Evolutionary conservation across 2,329 filamentous ascomycete species (phyloP), one percentile per base, ranked within the genome.

Genomic region (Talaromyces sp.): DNA sequence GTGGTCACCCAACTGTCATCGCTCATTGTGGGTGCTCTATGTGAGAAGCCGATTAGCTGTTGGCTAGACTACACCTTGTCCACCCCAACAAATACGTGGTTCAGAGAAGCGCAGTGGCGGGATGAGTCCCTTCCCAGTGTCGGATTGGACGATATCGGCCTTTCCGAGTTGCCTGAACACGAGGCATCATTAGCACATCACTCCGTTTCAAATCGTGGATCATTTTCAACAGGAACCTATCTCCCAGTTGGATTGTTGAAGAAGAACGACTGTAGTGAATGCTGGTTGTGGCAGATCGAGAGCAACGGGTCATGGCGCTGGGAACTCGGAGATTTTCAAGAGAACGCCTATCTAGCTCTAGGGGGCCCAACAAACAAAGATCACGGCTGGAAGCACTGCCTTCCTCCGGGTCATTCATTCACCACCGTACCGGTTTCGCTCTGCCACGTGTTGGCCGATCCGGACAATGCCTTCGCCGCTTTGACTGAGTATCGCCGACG

Each of bases 241-340:
- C 67, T 78, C 0, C 72, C 76, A 0, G 74, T 77, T 74, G 75
- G 76, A 1, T 53, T 72, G 7, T 61, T 74, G 8, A 72, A 70
- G 27, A 65, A 65, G 2, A 56, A 54, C 0, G 69, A 75, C 45
- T 40, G 63, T 0, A 63, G 34, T 5, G 72, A 75, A 13, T 71
- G 71, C 0, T 77, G 75, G 73, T 64, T 78, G 17, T 78, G 76
- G 76, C 75, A 77, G 65, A 65, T 78, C 11, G 76, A 78, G 47
- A 71, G 73, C 58, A 78, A 76, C 51, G 76, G 75, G 1, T 76
- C 75, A 7, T 78, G 76, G 76, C 66, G 69, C 27, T 78, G 74
- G 75, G 76, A 78, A 63, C 67, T 78, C 10, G 76, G 76, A 2
- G 76, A 78, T 67, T 75, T 67, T 62, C 67, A 71, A n/a, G 73